These are phyloP conservation scores for Balakata baccata DNA, from an alignment of 345 rosid genomes.

Conservation along the genomic window DNA sequence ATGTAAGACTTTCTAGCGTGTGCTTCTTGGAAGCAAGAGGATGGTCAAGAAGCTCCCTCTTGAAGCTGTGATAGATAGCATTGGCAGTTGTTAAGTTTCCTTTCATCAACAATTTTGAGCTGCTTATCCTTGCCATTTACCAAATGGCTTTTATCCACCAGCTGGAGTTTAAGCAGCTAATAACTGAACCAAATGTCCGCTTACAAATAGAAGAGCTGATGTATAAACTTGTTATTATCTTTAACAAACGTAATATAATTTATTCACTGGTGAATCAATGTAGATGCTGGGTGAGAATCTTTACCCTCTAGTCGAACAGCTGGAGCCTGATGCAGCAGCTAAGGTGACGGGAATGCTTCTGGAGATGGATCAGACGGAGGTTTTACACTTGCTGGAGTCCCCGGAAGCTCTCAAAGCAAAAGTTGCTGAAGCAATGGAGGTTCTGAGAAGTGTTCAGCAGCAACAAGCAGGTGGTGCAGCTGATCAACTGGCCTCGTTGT, in stretches of 20 bases:
- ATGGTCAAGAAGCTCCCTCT: too few relatives aligned
- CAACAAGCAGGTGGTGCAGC: slow-evolving; percentile 58
- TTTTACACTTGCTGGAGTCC: slow-evolving; percentile 86
- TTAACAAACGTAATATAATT: not conserved
- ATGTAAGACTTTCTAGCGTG: not conserved
- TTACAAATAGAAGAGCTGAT: not conserved
- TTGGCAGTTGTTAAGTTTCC: too few relatives aligned
- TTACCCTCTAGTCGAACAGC: slow-evolving; percentile 87
- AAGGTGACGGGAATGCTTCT: slow-evolving; percentile 96
- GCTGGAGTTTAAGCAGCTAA: not conserved
- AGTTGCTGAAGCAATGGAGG: slow-evolving; percentile 98
- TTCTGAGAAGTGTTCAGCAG: slow-evolving; percentile 68
- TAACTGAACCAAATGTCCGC: not conserved
- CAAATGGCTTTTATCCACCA: not conserved
- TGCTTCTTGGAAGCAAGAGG: not conserved
- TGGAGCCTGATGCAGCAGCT: slow-evolving; percentile 84
- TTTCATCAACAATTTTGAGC: not conserved
- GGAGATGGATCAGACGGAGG: slow-evolving; percentile 97
- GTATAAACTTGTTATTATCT: not conserved
- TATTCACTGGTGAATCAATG: slow-evolving; percentile 9
- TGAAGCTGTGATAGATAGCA: too few relatives aligned
- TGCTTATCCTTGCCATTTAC: not conserved
- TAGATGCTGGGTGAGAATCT: slow-evolving; percentile 96
- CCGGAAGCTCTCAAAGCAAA: slow-evolving; percentile 85
- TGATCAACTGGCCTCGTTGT: slow-evolving; percentile 71